Evolutionary conservation across 164 flowering plant species (phyloP), one percentile per base, ranked within the genome.

Genomic region (Cinnamomum chago): DNA sequence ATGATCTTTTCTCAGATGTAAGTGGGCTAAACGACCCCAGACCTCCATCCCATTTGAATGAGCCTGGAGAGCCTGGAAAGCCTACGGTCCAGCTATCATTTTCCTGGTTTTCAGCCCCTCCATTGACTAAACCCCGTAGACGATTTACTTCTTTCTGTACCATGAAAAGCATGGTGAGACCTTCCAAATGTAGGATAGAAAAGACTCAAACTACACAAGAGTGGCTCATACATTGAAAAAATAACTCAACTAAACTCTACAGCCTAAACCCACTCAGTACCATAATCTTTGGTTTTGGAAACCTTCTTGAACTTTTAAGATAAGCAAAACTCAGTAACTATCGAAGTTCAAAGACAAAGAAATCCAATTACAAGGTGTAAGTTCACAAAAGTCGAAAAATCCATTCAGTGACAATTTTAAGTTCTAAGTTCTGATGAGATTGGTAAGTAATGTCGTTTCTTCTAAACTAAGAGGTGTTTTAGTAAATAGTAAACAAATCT

Each of bases 101-200:
- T 62, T 86, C 98, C 68, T 80, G 86, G 78, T 77, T 79, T 68
- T 80, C 90, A 70, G 80, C 78, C 75, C 89, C 93, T 77, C 93
- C 96, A 83, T 84, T 83, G 64, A 75, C 87, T 70, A 90, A 75
- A 72, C 88, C 86, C 72, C 85, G 86, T 70, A 95, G 73, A 35
- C 84, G 92, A 58, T 92, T 84, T 50, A 92, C 91, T 86, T 95
- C 97, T 89, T 91, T 93, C 99, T 95, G 85, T 47, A 81, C 55
- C 75, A 5, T 15, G 17, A 20, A 55, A 2, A 55, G n/a, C n/a
- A 18, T 55, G 60, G n/a, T 20, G 60, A 55, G 60, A 55, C 5
- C 60, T 55, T 55, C 17, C 20, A 55, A 55, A 55, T 13, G 60
- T 40, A 40, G 11, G 47, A 40, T 40, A 7, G 60, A 55, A 55